Conservation (phyloP, 805 yeast genomes). For the Schizosaccharomyces lindneri region DNA sequence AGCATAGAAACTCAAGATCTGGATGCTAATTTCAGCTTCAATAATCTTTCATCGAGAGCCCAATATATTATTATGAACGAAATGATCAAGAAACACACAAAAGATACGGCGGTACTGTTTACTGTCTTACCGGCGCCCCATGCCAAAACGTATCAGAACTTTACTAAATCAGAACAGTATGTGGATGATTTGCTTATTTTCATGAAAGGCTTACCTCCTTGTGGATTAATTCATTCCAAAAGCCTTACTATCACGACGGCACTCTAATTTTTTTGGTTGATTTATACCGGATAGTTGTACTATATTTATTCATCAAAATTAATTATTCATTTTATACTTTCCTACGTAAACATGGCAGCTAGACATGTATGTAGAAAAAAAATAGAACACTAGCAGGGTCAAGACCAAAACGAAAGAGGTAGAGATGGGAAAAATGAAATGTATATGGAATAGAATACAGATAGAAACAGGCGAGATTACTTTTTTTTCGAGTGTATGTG, state of each 20-base stretch:
- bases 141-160: slow-evolving; percentile 5
- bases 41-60: not conserved
- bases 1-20: not conserved
- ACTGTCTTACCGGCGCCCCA: slow-evolving; percentile 5
- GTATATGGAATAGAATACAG: too few relatives aligned
- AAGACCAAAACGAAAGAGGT: too few relatives aligned
- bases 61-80: slow-evolving; percentile 1
- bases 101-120: not conserved
- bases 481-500: too few relatives aligned
- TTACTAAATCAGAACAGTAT: not conserved
- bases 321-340: too few relatives aligned
- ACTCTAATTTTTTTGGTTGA: not conserved
- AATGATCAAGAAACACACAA: not conserved
- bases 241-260: not conserved
- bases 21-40: not conserved
- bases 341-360: too few relatives aligned
- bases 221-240: not conserved
- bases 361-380: too few relatives aligned
- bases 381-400: too few relatives aligned
- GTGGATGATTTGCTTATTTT: not conserved
- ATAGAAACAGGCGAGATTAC: too few relatives aligned
- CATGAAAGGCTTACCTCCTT: not conserved
- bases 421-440: too few relatives aligned
- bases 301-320: too few relatives aligned
- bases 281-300: too few relatives aligned